A percentile compares a stretch with the other conserved stretches of the same genome.
phyloP scores from a whole-genome alignment of 495 filamentous ascomycete genomes.

The Podospora pseudopauciseta region DNA sequence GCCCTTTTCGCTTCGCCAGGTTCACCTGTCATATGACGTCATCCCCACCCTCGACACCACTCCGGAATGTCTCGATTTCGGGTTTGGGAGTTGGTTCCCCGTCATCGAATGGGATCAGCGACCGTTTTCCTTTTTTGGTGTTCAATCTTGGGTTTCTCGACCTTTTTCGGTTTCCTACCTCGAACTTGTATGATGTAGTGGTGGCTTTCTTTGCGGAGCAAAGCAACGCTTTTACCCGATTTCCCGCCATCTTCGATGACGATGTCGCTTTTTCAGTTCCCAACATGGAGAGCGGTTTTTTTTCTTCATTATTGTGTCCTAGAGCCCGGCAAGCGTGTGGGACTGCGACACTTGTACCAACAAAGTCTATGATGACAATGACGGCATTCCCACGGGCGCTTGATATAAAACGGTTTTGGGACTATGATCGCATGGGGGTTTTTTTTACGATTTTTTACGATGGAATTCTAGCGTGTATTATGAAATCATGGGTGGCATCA shows the following conservation, averaged over 20 bases:
- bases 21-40: constrained; percentile 15
- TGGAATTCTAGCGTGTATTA: not conserved
- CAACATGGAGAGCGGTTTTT: not conserved
- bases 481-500: not conserved
- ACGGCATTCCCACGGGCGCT: not conserved
- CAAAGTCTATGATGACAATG: not conserved
- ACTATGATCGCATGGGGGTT: not conserved
- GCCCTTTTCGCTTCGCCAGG: not conserved
- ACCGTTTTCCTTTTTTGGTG: not conserved
- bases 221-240: not conserved
- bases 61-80: not conserved
- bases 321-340: not conserved
- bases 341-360: not conserved
- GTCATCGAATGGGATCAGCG: not conserved
- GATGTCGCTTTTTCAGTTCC: not conserved
- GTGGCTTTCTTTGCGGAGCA: not conserved
- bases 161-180: not conserved
- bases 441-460: not conserved
- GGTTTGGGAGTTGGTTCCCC: not conserved
- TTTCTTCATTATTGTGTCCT: not conserved
- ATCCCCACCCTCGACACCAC: not conserved
- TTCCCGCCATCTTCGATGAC: not conserved
- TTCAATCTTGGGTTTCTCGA: not conserved
- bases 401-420: not conserved
- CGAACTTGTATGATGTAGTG: not conserved